Evolutionary conservation across 1,284 basidiomycete species (phyloP).

Genomic region (Ustilago cynodontis): DNA sequence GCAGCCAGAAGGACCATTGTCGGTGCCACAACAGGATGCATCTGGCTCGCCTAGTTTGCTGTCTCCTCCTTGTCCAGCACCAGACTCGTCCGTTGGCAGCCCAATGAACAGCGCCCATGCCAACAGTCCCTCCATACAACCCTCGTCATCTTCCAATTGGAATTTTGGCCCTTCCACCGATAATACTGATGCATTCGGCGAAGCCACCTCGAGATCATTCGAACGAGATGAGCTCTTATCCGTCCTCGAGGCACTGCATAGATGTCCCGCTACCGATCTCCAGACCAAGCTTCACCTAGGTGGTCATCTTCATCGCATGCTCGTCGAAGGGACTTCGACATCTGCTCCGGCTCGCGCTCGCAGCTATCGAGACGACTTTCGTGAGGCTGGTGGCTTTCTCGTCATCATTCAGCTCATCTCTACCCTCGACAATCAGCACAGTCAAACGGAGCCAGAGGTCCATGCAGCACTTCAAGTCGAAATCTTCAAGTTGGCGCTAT

Average conservation of each 20-base stretch:
- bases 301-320: constrained; percentile 53
- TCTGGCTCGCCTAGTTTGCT: constrained; percentile 11
- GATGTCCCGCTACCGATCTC: constrained; percentile 36
- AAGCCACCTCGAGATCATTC: constrained; percentile 10
- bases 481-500: constrained; percentile 57
- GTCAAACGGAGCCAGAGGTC: neutral
- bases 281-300: constrained; percentile 52
- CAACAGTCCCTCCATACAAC: constrained; percentile 21
- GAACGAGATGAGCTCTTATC: constrained; percentile 48
- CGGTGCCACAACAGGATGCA: neutral
- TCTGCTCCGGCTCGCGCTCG: constrained; percentile 20
- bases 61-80: constrained; percentile 23
- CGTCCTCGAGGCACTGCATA: constrained; percentile 42
- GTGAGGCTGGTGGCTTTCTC: constrained; percentile 60
- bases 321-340: constrained; percentile 35
- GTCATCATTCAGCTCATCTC: constrained; percentile 61
- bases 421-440: constrained; percentile 32
- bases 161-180: neutral
- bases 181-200: constrained; percentile 15
- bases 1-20: neutral
- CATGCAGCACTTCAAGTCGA: constrained; percentile 39
- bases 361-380: constrained; percentile 52
- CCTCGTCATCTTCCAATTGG: constrained; percentile 19
- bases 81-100: constrained; percentile 32
- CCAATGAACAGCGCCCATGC: constrained; percentile 34